Evolutionary conservation across 805 yeast species (phyloP).

Genomic region (Cephaloascus albidus): DNA sequence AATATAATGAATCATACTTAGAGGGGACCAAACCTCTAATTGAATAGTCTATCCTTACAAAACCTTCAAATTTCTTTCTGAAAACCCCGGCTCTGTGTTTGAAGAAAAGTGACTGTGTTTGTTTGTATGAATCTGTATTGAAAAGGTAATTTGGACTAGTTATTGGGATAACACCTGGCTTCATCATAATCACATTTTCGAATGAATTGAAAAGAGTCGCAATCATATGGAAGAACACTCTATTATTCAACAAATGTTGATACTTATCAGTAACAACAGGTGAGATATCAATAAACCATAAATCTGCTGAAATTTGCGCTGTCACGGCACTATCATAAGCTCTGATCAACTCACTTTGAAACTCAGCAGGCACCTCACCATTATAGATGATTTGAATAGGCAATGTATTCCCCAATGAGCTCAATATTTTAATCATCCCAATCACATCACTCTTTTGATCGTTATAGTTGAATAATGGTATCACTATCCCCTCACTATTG

Average conservation of each 20-base stretch:
- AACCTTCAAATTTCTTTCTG: background rate
- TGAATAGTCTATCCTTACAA: background rate
- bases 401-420: constrained; percentile 15
- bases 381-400: constrained; percentile 19
- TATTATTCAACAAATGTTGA: constrained; percentile 1
- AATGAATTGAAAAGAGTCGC: constrained; percentile 22
- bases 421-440: constrained; percentile 5
- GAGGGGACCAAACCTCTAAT: background rate
- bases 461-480: constrained; percentile 12
- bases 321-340: background rate
- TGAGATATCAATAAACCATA: constrained; percentile 18
- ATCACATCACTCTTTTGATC: background rate
- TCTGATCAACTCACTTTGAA: constrained; percentile 6
- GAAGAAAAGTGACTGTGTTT: background rate
- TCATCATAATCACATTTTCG: constrained; percentile 17
- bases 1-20: background rate
- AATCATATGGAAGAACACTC: constrained; percentile 10
- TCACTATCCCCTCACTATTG: constrained; percentile 21
- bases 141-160: constrained; percentile 3
- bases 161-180: constrained; percentile 18
- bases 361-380: constrained; percentile 5
- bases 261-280: constrained; percentile 5
- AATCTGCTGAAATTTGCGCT: constrained; percentile 1
- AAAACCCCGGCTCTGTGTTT: background rate
- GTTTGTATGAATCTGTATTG: background rate